phyloP scores from a whole-genome alignment of 345 rosid genomes.

The Carallia brachiata region DNA sequence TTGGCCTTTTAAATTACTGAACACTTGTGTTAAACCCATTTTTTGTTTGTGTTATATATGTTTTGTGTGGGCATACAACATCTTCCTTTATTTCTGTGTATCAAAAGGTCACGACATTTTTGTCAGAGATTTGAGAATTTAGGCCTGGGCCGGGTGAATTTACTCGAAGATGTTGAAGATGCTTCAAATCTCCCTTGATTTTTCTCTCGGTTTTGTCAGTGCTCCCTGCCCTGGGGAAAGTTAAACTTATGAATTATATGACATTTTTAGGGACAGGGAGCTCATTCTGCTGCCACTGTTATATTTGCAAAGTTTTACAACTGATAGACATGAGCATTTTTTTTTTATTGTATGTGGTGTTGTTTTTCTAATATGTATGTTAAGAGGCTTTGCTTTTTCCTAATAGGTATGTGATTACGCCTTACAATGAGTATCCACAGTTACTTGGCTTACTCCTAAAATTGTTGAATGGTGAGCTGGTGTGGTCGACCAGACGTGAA shows the following conservation, averaged over 20 bases:
- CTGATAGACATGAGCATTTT: neutral
- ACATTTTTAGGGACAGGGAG: too few relatives aligned
- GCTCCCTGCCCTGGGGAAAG: neutral
- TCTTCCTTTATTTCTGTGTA: too few relatives aligned
- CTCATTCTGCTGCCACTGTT: too few relatives aligned
- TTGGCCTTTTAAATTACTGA: too few relatives aligned
- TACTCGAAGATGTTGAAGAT: neutral
- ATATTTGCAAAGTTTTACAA: too few relatives aligned
- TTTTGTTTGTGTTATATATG: too few relatives aligned
- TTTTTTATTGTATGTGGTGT: neutral
- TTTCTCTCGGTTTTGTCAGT: neutral
- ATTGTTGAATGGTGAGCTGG: slow-evolving; percentile 89
- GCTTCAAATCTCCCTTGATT: neutral
- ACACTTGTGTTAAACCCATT: too few relatives aligned
- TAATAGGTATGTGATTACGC: slow-evolving; percentile 88
- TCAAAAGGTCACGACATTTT: too few relatives aligned
- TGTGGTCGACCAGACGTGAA: slow-evolving; percentile 98
- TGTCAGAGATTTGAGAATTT: too few relatives aligned
- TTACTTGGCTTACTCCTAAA: slow-evolving; percentile 94
- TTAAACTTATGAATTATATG: too few relatives aligned
- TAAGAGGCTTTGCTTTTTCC: neutral
- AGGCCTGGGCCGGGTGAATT: too few relatives aligned
- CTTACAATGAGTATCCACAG: slow-evolving; percentile 86
- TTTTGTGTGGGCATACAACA: too few relatives aligned
- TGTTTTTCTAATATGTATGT: neutral